A percentile compares a stretch with the other conserved stretches of the same genome.
These are phyloP conservation scores for Paramecium sexaurelia DNA, from an alignment of 73 alveolate genomes.

Conservation along the genomic window DNA sequence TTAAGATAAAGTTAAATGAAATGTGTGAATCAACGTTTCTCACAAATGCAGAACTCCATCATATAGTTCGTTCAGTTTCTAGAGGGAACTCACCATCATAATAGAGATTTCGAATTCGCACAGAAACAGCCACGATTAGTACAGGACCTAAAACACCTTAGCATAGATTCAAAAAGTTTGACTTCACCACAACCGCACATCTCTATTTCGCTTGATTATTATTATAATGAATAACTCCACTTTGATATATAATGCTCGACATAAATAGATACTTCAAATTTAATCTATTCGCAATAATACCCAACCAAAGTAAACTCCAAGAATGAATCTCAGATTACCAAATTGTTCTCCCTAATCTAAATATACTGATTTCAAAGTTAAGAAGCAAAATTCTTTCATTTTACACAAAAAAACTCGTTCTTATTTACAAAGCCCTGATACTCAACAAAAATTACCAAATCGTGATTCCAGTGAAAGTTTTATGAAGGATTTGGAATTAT, in stretches of 20 bases:
- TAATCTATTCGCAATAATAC: background rate
- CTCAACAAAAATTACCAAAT: background rate
- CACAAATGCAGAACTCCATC: background rate
- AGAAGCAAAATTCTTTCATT: background rate
- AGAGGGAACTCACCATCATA: background rate
- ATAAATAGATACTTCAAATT: background rate
- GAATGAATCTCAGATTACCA: background rate
- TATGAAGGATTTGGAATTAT: slow-evolving; percentile 12
- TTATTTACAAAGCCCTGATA: background rate
- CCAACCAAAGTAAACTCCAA: background rate
- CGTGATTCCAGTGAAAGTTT: background rate
- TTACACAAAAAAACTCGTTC: background rate
- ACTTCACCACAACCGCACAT: background rate
- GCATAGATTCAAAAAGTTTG: background rate
- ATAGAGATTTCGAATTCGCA: background rate
- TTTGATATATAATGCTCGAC: background rate
- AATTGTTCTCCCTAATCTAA: slow-evolving; percentile 1
- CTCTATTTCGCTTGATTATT: slow-evolving; percentile 24
- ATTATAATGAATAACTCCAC: slow-evolving; percentile 30
- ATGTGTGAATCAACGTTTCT: slow-evolving; percentile 24
- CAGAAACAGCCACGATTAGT: background rate
- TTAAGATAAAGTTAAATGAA: background rate
- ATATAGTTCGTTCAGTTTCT: background rate
- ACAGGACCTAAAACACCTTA: slow-evolving; percentile 12
- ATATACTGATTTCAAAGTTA: background rate